Percentiles rank a stretch among this genome's conserved stretches.
These are phyloP conservation scores for Tuber magnatum DNA, from an alignment of 495 filamentous ascomycete genomes.

Conservation along the genomic window DNA sequence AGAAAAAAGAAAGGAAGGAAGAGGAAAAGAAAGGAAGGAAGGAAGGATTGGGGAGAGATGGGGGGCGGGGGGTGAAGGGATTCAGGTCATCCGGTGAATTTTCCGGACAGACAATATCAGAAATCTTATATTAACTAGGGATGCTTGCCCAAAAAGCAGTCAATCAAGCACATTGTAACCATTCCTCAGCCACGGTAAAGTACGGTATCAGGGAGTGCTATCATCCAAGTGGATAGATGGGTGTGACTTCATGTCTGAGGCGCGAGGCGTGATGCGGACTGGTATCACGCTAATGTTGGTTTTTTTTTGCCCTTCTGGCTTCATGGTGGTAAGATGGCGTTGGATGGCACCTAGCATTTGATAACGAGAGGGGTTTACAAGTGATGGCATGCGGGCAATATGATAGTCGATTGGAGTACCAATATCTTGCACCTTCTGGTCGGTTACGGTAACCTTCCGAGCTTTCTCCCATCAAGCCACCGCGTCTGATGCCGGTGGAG, in stretches of 20 bases:
- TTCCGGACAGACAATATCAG: background rate
- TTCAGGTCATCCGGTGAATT: slow-evolving; percentile 3
- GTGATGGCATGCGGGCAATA: background rate
- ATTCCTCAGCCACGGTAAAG: background rate
- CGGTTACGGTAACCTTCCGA: slow-evolving; percentile 3
- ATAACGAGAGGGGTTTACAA: background rate
- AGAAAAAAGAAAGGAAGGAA: background rate
- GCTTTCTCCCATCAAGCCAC: background rate
- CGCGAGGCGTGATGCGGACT: background rate
- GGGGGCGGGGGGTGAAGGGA: background rate
- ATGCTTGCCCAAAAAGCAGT: background rate
- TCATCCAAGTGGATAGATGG: background rate
- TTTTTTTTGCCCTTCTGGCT: background rate
- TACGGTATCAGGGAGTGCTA: background rate
- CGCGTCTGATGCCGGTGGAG: background rate
- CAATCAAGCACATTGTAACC: background rate
- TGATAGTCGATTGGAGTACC: background rate
- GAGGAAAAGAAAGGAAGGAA: background rate
- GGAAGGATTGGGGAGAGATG: background rate
- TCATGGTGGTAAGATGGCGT: background rate
- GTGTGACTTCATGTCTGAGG: background rate
- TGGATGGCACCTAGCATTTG: background rate
- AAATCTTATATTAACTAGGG: background rate
- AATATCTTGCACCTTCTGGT: background rate
- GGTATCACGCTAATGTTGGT: background rate